Conservation (phyloP, 2,329 filamentous ascomycete genomes). For the Fusarium sp. region DNA sequence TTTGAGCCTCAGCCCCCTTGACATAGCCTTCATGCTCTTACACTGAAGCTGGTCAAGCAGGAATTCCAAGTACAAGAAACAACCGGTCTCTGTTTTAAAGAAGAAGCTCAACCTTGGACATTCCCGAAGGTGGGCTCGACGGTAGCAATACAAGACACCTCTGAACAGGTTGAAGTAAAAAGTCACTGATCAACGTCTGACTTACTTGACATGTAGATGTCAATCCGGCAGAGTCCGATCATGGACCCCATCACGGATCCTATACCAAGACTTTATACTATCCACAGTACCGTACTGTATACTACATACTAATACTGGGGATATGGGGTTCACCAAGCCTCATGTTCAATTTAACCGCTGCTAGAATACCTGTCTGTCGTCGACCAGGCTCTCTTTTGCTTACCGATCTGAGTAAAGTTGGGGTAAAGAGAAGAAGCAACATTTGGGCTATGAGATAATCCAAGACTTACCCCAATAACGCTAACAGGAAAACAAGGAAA, state of each 20-base stretch:
- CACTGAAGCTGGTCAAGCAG: not conserved
- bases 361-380: not conserved
- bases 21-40: not conserved
- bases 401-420: not conserved
- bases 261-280: not conserved
- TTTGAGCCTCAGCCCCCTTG: not conserved
- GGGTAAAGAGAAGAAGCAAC: not conserved
- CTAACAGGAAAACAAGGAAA: not conserved
- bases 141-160: not conserved
- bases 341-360: not conserved
- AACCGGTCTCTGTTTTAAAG: not conserved
- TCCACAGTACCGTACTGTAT: not conserved
- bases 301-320: not conserved
- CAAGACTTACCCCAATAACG: not conserved
- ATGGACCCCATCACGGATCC: not conserved
- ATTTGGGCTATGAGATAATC: not conserved
- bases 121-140: not conserved
- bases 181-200: not conserved
- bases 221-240: not conserved
- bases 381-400: not conserved
- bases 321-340: not conserved
- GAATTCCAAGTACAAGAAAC: not conserved
- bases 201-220: not conserved
- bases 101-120: not conserved
- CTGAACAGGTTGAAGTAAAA: not conserved